Percentiles rank a stretch among this genome's conserved stretches.
These are phyloP conservation scores for Funneliformis mosseae DNA, from an alignment of 192 early-diverging fungal species.

Conservation along the genomic window DNA sequence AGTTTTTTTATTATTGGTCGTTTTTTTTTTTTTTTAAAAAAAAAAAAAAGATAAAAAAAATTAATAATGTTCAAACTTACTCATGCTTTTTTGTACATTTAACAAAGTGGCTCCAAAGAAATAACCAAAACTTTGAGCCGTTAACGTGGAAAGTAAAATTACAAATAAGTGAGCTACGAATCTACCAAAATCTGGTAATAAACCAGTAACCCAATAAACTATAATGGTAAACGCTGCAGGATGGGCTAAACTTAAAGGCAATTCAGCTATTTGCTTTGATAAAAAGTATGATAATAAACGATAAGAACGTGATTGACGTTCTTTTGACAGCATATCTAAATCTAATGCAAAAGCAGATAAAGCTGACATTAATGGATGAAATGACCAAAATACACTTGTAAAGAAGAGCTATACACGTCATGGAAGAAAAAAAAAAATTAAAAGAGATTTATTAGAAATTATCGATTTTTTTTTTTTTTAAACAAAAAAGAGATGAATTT, in stretches of 20 bases:
- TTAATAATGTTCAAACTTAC: not conserved
- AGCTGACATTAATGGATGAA: not conserved
- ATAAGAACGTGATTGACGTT: constrained; percentile 31
- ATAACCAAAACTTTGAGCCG: constrained; percentile 24
- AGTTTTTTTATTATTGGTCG: not conserved
- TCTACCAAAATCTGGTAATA: not conserved
- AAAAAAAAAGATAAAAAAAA: not conserved
- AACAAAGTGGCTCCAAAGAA: constrained; percentile 16
- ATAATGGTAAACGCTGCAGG: not conserved
- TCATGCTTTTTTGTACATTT: not conserved
- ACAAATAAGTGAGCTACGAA: constrained; percentile 8
- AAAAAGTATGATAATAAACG: constrained; percentile 15
- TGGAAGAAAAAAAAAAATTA: not conserved
- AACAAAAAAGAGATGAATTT: not conserved
- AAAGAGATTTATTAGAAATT: not conserved
- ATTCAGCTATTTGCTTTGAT: constrained; percentile 14
- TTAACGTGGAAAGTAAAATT: not conserved
- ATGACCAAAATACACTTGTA: constrained; percentile 2
- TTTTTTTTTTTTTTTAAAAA: not conserved
- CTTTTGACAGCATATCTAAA: constrained; percentile 3
- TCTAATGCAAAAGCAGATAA: constrained; percentile 21
- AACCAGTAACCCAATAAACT: constrained; percentile 16
- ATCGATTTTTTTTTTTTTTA: not conserved
- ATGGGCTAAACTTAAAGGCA: not conserved
- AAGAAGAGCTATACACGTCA: not conserved